A percentile compares a stretch with the other conserved stretches of the same genome.
Conservation (phyloP, 2,329 filamentous ascomycete species). For the Paecilomyces dactylethromorphus region DNA sequence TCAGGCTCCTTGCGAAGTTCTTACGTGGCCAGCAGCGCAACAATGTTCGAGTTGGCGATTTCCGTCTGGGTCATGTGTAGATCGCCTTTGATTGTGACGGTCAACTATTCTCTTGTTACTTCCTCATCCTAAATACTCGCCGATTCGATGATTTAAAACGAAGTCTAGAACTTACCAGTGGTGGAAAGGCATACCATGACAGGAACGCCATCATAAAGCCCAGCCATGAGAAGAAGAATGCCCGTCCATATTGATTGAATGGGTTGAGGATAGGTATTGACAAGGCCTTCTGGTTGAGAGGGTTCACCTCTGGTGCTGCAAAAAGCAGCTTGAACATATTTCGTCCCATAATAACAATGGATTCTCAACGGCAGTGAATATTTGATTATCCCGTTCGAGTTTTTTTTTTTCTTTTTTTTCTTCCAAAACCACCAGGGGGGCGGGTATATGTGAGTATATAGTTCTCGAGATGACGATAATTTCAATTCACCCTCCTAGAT, state of each 20-base stretch:
- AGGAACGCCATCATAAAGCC: slow-evolving; percentile 84
- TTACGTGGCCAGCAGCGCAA: slow-evolving; percentile 66
- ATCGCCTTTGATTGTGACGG: slow-evolving; percentile 73
- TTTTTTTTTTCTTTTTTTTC: neutral
- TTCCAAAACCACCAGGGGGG: neutral
- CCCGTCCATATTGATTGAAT: slow-evolving; percentile 71
- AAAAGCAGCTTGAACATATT: slow-evolving; percentile 21
- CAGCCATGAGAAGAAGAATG: slow-evolving; percentile 85
- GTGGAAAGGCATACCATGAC: slow-evolving; percentile 87
- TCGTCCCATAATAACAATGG: slow-evolving; percentile 10
- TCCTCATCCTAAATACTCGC: neutral
- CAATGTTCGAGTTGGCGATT: slow-evolving; percentile 84
- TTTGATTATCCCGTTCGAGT: neutral
- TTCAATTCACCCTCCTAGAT: neutral
- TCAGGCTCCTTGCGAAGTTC: slow-evolving; percentile 12
- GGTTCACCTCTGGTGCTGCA: slow-evolving; percentile 66
- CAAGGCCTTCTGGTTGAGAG: slow-evolving; percentile 74
- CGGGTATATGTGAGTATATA: neutral
- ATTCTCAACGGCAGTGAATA: neutral
- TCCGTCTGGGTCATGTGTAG: slow-evolving; percentile 63
- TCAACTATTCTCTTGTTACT: slow-evolving; percentile 40
- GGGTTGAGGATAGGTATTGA: slow-evolving; percentile 75
- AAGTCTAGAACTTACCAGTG: slow-evolving; percentile 52
- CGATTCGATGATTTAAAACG: slow-evolving; percentile 1
- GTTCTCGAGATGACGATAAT: neutral